Conservation (phyloP, 2,329 filamentous ascomycete genomes). For the Cladosporium velox region DNA sequence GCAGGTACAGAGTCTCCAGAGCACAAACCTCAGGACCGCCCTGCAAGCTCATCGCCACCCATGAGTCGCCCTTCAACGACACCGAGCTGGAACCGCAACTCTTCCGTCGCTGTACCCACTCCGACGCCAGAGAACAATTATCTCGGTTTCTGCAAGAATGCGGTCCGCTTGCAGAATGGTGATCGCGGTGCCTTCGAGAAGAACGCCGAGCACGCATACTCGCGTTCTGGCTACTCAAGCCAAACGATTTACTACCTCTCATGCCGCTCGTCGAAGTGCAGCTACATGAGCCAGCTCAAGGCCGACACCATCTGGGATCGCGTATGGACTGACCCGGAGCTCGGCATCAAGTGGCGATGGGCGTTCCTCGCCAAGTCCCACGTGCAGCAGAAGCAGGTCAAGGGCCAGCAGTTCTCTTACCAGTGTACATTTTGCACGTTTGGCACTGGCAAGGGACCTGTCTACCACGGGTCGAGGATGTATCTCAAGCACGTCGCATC, state of each 20-base stretch:
- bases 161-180: slow-evolving; percentile 44
- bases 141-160: slow-evolving; percentile 49
- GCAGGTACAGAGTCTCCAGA: slow-evolving; percentile 23
- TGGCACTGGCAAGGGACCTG: slow-evolving; percentile 38
- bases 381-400: slow-evolving; percentile 39
- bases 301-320: slow-evolving; percentile 34
- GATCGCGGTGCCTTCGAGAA: slow-evolving; percentile 37
- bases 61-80: background rate
- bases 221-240: slow-evolving; percentile 24
- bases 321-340: slow-evolving; percentile 22
- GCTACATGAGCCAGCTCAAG: slow-evolving; percentile 43
- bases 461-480: slow-evolving; percentile 43
- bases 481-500: slow-evolving; percentile 49
- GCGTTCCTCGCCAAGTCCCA: slow-evolving; percentile 52
- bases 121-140: slow-evolving; percentile 38
- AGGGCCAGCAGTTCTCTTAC: slow-evolving; percentile 38
- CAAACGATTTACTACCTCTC: slow-evolving; percentile 36
- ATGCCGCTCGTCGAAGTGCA: slow-evolving; percentile 47
- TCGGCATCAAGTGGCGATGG: slow-evolving; percentile 50
- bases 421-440: slow-evolving; percentile 53
- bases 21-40: slow-evolving; percentile 1
- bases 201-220: slow-evolving; percentile 27
- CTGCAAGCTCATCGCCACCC: background rate
- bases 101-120: slow-evolving; percentile 28
- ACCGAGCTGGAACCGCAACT: slow-evolving; percentile 8